Base-by-base conservation (phyloP, 2,329 filamentous ascomycete species). In the Trichophyton benhamiae region DNA sequence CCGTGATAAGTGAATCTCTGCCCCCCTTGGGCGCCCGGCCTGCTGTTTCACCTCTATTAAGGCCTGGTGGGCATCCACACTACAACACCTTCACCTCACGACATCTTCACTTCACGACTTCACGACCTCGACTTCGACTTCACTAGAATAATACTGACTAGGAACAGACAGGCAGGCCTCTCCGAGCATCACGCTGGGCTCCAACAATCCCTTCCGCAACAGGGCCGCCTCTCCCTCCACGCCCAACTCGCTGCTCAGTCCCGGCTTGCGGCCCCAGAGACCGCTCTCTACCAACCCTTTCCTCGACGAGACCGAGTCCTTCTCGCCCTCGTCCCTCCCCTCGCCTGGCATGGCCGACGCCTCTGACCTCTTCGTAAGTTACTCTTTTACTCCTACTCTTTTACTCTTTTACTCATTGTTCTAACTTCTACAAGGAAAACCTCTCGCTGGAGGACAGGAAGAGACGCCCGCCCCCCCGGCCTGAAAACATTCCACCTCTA, bases 271-370 rank as follows among this genome's bases (percentile, higher is more conserved):
- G 46, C 60, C 49, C n/a, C 13, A 57, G 8, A 78, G 80, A 65
- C 80, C 79, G 53, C 74, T 77, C 61, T 84, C 83, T 59, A 82
- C 80, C 53, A 87, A 87, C 67, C 84, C 84, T 27, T 87, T 87
- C 68, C 74, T 86, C 60, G 82, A 81, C 68, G 76, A 77, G 25
- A 27, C 25, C 25, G 25, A 27, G 25, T 27, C 25, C 25, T 27
- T 27, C 25, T 27, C 25, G 25, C 25, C 25, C 27, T 68, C 68
- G 5, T 76, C 78, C 44, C 49, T 33, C 9, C 65, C 70, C 3
- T 59, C 72, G 42, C 72, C 74, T 8, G n/a, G 42, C 48, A 52
- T 52, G 48, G 48, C 48, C 48, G 78, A 81, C 59, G 78, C 80
- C 63, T 41, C 38, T 11, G 81, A 84, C 65, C 77, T 85, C 65